A percentile compares a stretch with the other conserved stretches of the same genome.
These are phyloP conservation scores for Codiaeum variegatum DNA, from an alignment of 441 rosid species.

Conservation along the genomic window DNA sequence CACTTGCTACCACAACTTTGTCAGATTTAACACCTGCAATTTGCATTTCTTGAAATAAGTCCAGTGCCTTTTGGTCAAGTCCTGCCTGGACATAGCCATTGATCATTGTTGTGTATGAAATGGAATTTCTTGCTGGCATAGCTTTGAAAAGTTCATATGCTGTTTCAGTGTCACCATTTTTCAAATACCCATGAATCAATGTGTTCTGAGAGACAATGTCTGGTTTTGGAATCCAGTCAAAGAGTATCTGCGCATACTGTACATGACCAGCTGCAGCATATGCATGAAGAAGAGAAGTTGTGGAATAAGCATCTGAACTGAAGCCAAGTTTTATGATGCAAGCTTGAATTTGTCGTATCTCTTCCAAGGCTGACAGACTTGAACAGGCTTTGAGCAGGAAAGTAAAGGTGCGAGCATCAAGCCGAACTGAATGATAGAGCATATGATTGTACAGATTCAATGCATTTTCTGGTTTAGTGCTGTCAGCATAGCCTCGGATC, in stretches of 20 bases:
- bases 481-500: conserved; percentile 66
- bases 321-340: conserved; percentile 44
- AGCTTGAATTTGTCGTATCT: conserved; percentile 49
- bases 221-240: conserved; percentile 43
- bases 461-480: conserved; percentile 40
- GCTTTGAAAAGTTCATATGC: conserved; percentile 52
- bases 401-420: conserved; percentile 66
- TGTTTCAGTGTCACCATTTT: conserved; percentile 33
- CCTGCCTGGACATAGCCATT: conserved; percentile 67
- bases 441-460: conserved; percentile 42
- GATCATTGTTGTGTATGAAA: conserved; percentile 75
- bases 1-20: conserved; percentile 50
- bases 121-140: conserved; percentile 50
- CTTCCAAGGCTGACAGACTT: conserved; percentile 35
- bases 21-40: conserved; percentile 50
- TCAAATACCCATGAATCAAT: conserved; percentile 44
- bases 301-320: conserved; percentile 47
- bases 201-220: conserved; percentile 56
- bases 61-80: conserved; percentile 50
- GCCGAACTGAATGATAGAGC: conserved; percentile 36
- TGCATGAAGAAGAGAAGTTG: conserved; percentile 52
- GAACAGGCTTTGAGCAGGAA: conserved; percentile 62
- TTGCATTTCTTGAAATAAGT: conserved; percentile 50
- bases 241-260: conserved; percentile 42
- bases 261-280: conserved; percentile 48